Evolutionary conservation across 768 basidiomycete genomes (phyloP).

Genomic region (Russula lepida): DNA sequence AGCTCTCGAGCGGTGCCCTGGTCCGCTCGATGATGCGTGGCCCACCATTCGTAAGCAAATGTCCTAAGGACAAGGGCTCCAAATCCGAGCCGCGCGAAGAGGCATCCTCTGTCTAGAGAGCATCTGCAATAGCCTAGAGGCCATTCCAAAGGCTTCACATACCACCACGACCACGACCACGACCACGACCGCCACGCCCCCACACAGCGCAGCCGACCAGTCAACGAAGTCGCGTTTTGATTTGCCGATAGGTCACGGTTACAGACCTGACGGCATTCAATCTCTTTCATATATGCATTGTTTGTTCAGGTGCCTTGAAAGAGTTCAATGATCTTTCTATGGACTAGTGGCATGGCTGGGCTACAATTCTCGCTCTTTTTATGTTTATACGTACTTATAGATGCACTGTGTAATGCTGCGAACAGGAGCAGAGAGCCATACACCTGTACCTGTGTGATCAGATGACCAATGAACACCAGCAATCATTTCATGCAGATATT

Average conservation of each 20-base stretch:
- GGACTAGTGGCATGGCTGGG: background rate
- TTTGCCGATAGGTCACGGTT: too few species aligned
- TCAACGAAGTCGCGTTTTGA: too few species aligned
- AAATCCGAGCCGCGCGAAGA: background rate
- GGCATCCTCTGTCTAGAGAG: too few species aligned
- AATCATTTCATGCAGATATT: background rate
- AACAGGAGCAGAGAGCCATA: background rate
- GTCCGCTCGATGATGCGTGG: too few species aligned
- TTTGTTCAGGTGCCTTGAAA: background rate
- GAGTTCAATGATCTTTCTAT: background rate
- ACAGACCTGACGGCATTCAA: conserved; percentile 58
- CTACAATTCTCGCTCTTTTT: background rate
- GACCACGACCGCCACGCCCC: background rate
- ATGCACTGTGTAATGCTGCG: background rate
- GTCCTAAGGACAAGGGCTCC: background rate
- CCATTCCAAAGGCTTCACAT: too few species aligned
- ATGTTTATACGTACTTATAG: background rate
- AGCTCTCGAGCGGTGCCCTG: background rate
- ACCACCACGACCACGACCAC: background rate
- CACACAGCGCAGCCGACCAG: background rate
- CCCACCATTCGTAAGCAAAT: background rate
- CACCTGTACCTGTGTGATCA: background rate
- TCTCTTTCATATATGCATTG: conserved; percentile 45
- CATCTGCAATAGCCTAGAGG: too few species aligned
- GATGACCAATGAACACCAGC: background rate